Evolutionary conservation across 768 basidiomycete species (phyloP), one percentile per base, ranked within the genome.

Genomic region (Xanthoconium stramineum): DNA sequence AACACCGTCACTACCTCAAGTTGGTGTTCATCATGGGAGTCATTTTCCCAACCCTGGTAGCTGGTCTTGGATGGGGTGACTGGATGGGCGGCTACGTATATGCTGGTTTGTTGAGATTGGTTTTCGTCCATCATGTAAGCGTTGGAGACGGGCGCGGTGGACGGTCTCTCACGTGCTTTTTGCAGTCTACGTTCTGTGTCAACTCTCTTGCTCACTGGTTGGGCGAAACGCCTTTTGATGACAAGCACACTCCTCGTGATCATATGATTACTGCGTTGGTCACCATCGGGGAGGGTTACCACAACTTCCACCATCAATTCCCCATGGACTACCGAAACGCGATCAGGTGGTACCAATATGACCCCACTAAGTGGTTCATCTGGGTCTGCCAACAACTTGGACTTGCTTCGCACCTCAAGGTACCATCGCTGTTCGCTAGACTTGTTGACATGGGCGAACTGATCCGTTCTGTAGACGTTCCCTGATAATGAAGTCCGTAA

Each of bases 281-380:
- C 58, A 97, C 94, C 37, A 86, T 95, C 65, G 94, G 94, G 52
- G 94, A 98, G 73, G 94, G 94, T 15, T 98, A 98, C 77, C 94
- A 98, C 80, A 98, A 98, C 74, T 96, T 96, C 83, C 94, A 98
- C 76, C 94, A 98, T 68, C 84, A 83, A 56, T 96, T 96, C 83
- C 94, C 94, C 8, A 93, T 93, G 90, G 94, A 98, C 72, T 98
- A 94, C 77, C 83, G 94, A 28, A 96, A 96, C 67, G 94, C 94
- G 54, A 93, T 96, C 79, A 92, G 80, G 72, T 88, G 86, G 85
- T 84, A 84, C 69, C 92, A 94, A 70, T 94, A 93, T 65, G 91
- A 94, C 68, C 92, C 92, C 5, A 94, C 94, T 5, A 94, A 96
- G 74, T 95, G 94, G 94, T 85, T 88, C 72, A 87, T 88, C 66